Evolutionary conservation across 495 filamentous ascomycete genomes (phyloP).

Genomic region (Aspergillus asperescens): DNA sequence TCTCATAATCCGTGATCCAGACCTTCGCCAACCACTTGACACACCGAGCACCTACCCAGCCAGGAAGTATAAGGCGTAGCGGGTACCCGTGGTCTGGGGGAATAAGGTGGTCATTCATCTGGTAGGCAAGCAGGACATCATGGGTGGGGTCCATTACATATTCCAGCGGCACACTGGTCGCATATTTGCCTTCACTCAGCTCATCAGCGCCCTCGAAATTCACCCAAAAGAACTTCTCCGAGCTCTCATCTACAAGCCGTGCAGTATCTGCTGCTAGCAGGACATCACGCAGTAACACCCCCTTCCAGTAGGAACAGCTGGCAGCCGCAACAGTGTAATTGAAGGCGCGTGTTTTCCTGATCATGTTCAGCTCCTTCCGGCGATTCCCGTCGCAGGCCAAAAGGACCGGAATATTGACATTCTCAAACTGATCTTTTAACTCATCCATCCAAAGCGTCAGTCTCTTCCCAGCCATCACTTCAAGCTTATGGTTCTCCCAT

Average conservation of each 20-base stretch:
- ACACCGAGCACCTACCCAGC: conserved; percentile 50
- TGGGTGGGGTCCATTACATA: conserved; percentile 49
- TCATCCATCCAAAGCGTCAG: conserved; percentile 49
- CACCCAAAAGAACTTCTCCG: conserved; percentile 42
- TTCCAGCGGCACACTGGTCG: conserved; percentile 52
- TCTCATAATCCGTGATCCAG: conserved; percentile 49
- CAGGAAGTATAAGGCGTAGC: conserved; percentile 52
- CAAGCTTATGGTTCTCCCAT: conserved; percentile 44
- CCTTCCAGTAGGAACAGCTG: conserved; percentile 57
- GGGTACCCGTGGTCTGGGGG: conserved; percentile 58
- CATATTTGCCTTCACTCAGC: conserved; percentile 38
- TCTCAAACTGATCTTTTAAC: conserved; percentile 46
- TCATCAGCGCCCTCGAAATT: conserved; percentile 55
- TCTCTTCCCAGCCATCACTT: conserved; percentile 51
- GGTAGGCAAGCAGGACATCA: conserved; percentile 56
- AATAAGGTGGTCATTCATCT: conserved; percentile 51
- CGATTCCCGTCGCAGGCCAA: conserved; percentile 61
- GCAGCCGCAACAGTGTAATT: conserved; percentile 58
- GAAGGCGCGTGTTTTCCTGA: conserved; percentile 51
- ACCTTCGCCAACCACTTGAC: conserved; percentile 58
- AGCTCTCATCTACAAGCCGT: conserved; percentile 22
- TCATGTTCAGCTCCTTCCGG: conserved; percentile 53
- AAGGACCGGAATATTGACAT: conserved; percentile 50
- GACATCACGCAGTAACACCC: conserved; percentile 53
- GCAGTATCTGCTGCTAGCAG: conserved; percentile 45